Base-by-base conservation (phyloP, 2,329 filamentous ascomycete species). In the Aspergillus carbonarius region DNA sequence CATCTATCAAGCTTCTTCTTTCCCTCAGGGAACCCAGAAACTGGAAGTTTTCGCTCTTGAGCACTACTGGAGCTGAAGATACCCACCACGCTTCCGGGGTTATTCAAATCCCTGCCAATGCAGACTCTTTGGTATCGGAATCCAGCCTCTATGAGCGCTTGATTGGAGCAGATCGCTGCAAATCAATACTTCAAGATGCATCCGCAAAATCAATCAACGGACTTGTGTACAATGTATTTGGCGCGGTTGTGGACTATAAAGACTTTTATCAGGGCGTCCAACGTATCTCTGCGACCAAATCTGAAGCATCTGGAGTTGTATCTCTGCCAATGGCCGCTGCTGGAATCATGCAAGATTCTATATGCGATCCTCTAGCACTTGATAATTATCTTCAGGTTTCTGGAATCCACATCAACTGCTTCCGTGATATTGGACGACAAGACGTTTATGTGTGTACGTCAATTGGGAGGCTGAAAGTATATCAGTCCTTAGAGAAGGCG, bases 341-440 rank as follows among this genome's bases (percentile, higher is more conserved):
- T 23, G 13, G 23, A 47, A 5, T 37, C 34, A 37, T 37, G 34
- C 34, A 42, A 61, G 7, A 63, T 37, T 37, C 59, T 6, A 65
- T 60, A 59, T 60, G 69, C 6, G 68, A 72, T 52, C 58, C 65
- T 2, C 39, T 63, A 7, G 20, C 65, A 10, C 42, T 63, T 0
- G 73, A 74, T 46, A 58, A 62, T 4, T 74, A 72, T 52, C 48
- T 66, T 13, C 73, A 74, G 44, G 66, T 74, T 7, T 69, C 66
- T 1, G 73, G 72, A 2, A 66, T 74, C 7, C 69, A 60, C 25
- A 65, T 69, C 13, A 74, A 74, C 50, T 67, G 63, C 18, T 66
- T 74, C 57, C 63, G 63, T 2, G 65, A 70, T 13, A 46, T 39
- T 1, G 12, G 54, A 4, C 13, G 57, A 27, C 35, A 62, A 1